phyloP scores from a whole-genome alignment of 805 yeast species.

The Wickerhamomyces alni region DNA sequence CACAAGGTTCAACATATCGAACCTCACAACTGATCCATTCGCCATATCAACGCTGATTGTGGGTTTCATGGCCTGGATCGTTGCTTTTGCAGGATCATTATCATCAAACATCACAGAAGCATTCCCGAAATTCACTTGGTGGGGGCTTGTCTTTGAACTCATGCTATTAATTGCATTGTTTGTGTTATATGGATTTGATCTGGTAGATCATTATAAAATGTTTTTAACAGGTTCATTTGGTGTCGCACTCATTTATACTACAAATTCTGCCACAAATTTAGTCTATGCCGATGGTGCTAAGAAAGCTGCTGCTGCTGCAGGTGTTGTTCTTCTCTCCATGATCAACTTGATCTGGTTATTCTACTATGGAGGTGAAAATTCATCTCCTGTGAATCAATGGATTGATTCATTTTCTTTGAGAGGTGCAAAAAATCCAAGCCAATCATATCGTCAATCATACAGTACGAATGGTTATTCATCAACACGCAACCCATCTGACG shows the following conservation, averaged over 20 bases:
- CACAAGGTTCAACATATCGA: conserved; percentile 30
- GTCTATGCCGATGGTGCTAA: conserved; percentile 64
- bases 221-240: conserved; percentile 37
- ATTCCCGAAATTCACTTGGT: conserved; percentile 90
- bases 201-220: conserved; percentile 62
- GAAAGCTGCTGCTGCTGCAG: conserved; percentile 86
- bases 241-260: conserved; percentile 75
- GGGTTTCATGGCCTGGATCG: conserved; percentile 75
- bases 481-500: conserved; percentile 5
- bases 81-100: conserved; percentile 84
- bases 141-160: conserved; percentile 86
- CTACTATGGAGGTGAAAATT: conserved; percentile 86
- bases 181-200: conserved; percentile 50
- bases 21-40: conserved; percentile 77
- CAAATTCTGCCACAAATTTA: conserved; percentile 76
- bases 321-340: conserved; percentile 77
- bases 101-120: conserved; percentile 36
- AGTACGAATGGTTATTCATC: conserved; percentile 6
- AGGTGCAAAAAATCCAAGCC: conserved; percentile 33
- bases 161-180: conserved; percentile 47
- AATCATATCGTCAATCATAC: conserved; percentile 16
- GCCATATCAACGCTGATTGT: conserved; percentile 77
- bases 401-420: conserved; percentile 75
- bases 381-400: conserved; percentile 79
- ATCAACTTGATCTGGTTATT: conserved; percentile 80